Evolutionary conservation across 257 asterid genomes (phyloP).

Genomic region (Nicotiana noctiflora): DNA sequence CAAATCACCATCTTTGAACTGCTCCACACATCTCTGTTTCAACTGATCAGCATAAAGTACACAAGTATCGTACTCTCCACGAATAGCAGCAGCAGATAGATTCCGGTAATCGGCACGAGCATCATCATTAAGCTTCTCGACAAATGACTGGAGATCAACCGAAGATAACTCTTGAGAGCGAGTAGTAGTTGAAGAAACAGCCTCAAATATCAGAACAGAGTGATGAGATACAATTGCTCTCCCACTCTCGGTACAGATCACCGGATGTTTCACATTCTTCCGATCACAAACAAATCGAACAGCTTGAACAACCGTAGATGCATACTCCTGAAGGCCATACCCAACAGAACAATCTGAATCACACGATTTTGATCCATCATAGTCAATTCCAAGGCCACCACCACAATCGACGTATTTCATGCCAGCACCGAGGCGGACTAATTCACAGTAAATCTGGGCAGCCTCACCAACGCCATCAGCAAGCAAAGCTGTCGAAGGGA

Average conservation of each 20-base stretch:
- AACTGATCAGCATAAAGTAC: conserved; percentile 67
- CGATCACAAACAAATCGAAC: conserved; percentile 54
- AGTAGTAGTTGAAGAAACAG: conserved; percentile 52
- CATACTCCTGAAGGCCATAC: conserved; percentile 69
- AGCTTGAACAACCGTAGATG: conserved; percentile 73
- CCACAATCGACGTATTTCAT: conserved; percentile 87
- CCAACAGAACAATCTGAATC: conserved; percentile 81
- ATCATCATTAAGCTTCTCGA: conserved; percentile 50
- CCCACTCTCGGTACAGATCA: conserved; percentile 93
- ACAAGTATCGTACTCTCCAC: conserved; percentile 59
- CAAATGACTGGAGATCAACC: conserved; percentile 37
- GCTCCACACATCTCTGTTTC: conserved; percentile 76
- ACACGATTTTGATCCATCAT: conserved; percentile 77
- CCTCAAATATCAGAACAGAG: conserved; percentile 73
- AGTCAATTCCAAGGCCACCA: conserved; percentile 93
- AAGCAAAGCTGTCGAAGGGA: no score
- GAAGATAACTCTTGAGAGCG: conserved; percentile 39
- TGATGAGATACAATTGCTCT: conserved; percentile 97
- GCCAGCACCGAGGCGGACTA: conserved; percentile 84
- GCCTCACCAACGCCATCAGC: no score
- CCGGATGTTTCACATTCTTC: conserved; percentile 67
- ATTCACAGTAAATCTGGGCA: no score
- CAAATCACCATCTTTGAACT: conserved; percentile 75
- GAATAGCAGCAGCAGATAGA: conserved; percentile 53
- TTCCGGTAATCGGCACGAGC: conserved; percentile 54